Evolutionary conservation across 169 alveolate species (phyloP).

Genomic region (Plasmodium gonderi): DNA sequence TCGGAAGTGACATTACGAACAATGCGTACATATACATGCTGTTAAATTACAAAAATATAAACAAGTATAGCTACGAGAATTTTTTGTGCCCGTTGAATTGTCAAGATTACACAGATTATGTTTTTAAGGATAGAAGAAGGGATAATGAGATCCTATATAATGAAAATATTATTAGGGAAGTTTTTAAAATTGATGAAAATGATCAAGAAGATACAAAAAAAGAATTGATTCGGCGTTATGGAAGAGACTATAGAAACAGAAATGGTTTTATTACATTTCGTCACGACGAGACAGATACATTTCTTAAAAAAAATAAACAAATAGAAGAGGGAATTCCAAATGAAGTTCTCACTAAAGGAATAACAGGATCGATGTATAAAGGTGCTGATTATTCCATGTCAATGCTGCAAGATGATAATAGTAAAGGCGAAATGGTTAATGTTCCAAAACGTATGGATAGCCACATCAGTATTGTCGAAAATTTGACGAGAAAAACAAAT

Average conservation of each 20-base stretch:
- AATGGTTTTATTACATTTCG: too few species aligned
- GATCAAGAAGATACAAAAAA: not conserved
- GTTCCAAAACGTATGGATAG: not conserved
- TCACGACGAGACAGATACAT: not conserved
- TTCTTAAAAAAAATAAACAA: not conserved
- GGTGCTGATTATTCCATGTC: not conserved
- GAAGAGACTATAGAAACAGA: not conserved
- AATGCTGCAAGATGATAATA: not conserved
- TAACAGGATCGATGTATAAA: not conserved
- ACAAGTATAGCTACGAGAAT: conserved; percentile 1
- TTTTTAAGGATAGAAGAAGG: conserved; percentile 11
- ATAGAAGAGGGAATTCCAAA: not conserved
- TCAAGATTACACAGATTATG: conserved; percentile 33
- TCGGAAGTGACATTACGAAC: conserved; percentile 47
- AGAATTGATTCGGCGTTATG: too few species aligned
- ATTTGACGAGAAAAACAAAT: not conserved
- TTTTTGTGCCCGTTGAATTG: conserved; percentile 6
- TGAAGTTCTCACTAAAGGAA: not conserved
- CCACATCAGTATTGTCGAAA: too few species aligned
- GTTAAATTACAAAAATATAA: conserved; percentile 12
- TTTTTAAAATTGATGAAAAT: conserved; percentile 3
- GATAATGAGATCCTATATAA: conserved; percentile 40
- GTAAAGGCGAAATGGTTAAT: not conserved
- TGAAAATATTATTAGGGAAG: conserved; percentile 42
- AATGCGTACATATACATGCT: conserved; percentile 27